These are phyloP conservation scores for Venturia nashicola DNA, from an alignment of 2,329 filamentous ascomycete genomes.

Conservation along the genomic window DNA sequence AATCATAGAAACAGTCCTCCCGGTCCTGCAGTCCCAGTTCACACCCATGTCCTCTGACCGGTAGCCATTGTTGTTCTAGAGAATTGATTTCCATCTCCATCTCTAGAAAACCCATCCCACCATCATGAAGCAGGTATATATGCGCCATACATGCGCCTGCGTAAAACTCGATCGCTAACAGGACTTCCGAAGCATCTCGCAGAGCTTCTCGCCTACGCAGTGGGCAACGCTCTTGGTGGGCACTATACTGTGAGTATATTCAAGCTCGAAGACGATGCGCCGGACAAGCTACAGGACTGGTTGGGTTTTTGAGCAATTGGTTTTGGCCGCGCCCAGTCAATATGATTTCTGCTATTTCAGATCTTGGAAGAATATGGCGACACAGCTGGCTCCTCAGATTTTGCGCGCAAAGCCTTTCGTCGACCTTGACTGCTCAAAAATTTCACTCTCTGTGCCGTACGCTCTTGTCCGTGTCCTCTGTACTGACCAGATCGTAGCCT, in stretches of 20 bases:
- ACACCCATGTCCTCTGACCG: conserved; percentile 2
- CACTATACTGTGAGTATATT: conserved; percentile 64
- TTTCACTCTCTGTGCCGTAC: background rate
- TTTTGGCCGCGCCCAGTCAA: background rate
- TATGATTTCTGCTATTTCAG: background rate
- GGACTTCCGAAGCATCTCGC: conserved; percentile 11
- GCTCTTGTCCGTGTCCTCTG: background rate
- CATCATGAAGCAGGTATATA: conserved; percentile 10
- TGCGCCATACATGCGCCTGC: background rate
- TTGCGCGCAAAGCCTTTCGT: background rate
- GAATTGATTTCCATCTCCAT: background rate
- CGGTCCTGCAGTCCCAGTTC: background rate
- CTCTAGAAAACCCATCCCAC: conserved; percentile 1
- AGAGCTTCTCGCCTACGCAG: conserved; percentile 81
- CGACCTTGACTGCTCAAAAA: background rate
- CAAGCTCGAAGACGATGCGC: background rate
- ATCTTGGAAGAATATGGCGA: background rate
- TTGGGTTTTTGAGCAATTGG: background rate
- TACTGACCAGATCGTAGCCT: conserved; percentile 42
- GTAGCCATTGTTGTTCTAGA: conserved; percentile 5
- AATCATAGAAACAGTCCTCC: background rate
- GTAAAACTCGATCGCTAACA: background rate
- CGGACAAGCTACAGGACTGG: background rate
- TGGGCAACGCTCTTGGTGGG: conserved; percentile 83
- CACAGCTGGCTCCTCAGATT: background rate